Base-by-base conservation (phyloP, 192 early-diverging fungal species). In the Backusella sp. region DNA sequence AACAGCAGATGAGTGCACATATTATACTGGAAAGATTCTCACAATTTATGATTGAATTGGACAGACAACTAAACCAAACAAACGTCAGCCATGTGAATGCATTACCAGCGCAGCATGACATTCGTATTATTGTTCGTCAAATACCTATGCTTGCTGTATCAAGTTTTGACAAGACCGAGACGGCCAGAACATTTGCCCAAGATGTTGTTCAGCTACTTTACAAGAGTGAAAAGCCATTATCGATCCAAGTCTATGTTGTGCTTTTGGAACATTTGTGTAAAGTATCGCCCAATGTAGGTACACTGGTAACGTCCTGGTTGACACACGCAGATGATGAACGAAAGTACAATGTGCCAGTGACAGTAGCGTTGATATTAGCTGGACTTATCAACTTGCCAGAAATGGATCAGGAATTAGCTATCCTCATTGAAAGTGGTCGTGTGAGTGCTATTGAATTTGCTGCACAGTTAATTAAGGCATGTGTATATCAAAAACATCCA, bases 261-360 rank as follows among this genome's bases (percentile, higher is more conserved):
- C 77, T 98, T 6, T 85, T 99, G 76, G 93, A 92, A 69, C 88
- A 90, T 9, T 86, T 99, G 32, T 97, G 95, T 76, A 94, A 96
- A 59, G 78, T 91, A 66, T 97, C 98, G 0, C 86, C 86, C 70
- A 89, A 88, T 35, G 90, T 95, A 7, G 88, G 86, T 15, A 91
- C 92, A 74, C 94, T 98, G 80, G 93, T 98, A 34, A 92, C 88
- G 6, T 88, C 89, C 23, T 99, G 98, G 98, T 82, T 99, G 26
- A 86, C 96, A 37, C 96, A 94, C 83, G 90, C 93, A 6, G 95
- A 96, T 72, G 98, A 99, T 75, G 96, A 97, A 82, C 94, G 96
- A 74, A 96, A 98, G 80, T 93, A 91, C 76, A 95, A 95, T 73
- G 94, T 97, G 2, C 87, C 92, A 6, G 94, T 94, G 1, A 94